Evolutionary conservation across 495 filamentous ascomycete genomes (phyloP), one percentile per base, ranked within the genome.

Genomic region (Neurospora tetrasperma): DNA sequence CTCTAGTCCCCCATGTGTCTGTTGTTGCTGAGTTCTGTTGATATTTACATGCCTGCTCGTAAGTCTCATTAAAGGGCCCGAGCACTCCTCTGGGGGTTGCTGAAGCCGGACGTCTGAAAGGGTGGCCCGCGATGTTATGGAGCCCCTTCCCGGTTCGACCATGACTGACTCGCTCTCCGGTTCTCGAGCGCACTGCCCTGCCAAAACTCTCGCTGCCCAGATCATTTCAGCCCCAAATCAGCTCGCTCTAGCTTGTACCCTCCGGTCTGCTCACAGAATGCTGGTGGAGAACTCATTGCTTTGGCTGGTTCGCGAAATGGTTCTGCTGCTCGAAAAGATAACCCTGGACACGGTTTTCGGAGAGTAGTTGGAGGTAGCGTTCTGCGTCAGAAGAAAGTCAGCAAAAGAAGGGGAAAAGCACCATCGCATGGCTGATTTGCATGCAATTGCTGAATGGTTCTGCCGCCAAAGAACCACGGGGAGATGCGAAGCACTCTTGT

Each of bases 291-390:
- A 62, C 31, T 62, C 31, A 74, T 71, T 74, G 75, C 71, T 75
- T 70, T 72, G 82, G 76, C 44, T 82, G 74, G 80, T 90, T 87
- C 41, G 87, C 75, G 71, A 91, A 84, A 80, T 92, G 93, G 83
- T 98, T 97, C 84, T 96, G 92, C 87, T 97, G 94, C 84, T 95
- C 86, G 77, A 94, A 96, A 66, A 95, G 80, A 80, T 97, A 98
- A 76, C 96, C 96, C 84, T 88, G 90, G 77, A 98, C 86, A 84
- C 93, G 92, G 78, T 91, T 85, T 73, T 94, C 90, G 82, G 90
- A 90, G 80, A 99, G 85, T 71, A 97, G 84, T 81, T 97, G 91
- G 76, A 99, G 89, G 84, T 99, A 99, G 78, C 93, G 91, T 80
- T 98, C 96, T 99, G 77, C 69, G 73, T 9, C 31, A 7, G 9